A percentile compares a stretch with the other conserved stretches of the same genome.
Conservation (phyloP, 1,284 basidiomycete species). For the Pseudozyma pruni region DNA sequence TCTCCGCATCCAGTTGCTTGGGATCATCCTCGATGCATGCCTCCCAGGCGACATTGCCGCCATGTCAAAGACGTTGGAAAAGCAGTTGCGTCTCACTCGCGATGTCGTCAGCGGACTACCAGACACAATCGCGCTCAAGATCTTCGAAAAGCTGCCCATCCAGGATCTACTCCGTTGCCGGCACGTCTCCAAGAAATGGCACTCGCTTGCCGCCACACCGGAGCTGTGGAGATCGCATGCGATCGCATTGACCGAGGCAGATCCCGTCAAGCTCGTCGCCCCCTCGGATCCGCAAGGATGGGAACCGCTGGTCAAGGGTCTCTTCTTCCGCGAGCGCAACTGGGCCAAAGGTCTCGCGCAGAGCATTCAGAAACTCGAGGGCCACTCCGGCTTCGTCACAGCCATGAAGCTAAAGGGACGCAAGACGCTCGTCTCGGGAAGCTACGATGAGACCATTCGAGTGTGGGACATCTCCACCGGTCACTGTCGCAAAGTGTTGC, state of each 20-base stretch:
- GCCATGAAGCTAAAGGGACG: conserved; percentile 78
- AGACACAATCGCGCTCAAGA: conserved; percentile 75
- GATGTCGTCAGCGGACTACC: conserved; percentile 82
- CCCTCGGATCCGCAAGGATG: conserved; percentile 47
- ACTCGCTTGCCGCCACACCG: conserved; percentile 76
- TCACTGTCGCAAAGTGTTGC: conserved; percentile 80
- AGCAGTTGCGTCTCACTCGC: conserved; percentile 80
- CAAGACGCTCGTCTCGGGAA: conserved; percentile 79
- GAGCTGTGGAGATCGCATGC: conserved; percentile 82
- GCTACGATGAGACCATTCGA: conserved; percentile 77
- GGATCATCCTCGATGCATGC: conserved; percentile 54
- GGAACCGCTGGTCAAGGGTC: conserved; percentile 79
- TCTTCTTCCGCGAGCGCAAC: conserved; percentile 87
- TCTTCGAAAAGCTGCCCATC: conserved; percentile 77
- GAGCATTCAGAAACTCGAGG: conserved; percentile 78
- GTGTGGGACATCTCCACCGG: conserved; percentile 72
- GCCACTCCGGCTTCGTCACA: conserved; percentile 88
- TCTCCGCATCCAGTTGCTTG: conserved; percentile 45
- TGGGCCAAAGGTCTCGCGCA: conserved; percentile 78
- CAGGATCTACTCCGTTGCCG: conserved; percentile 69
- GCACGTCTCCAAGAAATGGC: conserved; percentile 81
- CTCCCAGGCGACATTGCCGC: conserved; percentile 53
- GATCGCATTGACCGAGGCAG: conserved; percentile 77
- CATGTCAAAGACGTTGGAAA: conserved; percentile 74
- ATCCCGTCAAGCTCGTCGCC: conserved; percentile 71